Conservation (phyloP, 2,329 filamentous ascomycete genomes). For the Plenodomus lindquistii region DNA sequence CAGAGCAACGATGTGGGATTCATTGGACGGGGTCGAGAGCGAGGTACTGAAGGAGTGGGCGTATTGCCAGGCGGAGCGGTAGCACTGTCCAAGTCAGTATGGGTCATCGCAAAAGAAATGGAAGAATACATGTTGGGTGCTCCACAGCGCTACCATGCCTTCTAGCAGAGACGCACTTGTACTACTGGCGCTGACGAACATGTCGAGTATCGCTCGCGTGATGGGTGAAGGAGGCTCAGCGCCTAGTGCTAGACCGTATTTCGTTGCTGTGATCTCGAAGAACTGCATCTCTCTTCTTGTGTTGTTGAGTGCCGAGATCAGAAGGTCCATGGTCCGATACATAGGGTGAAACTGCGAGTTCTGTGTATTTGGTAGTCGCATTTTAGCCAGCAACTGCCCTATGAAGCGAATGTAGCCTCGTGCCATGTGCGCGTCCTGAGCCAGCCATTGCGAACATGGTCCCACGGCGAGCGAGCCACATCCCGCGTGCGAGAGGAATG, state of each 20-base stretch:
- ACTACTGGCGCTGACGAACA: slow-evolving; percentile 62
- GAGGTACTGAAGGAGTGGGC: slow-evolving; percentile 49
- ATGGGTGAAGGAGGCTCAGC: slow-evolving; percentile 51
- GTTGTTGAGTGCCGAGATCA: slow-evolving; percentile 67
- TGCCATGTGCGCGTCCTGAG: slow-evolving; percentile 72
- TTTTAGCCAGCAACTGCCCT: slow-evolving; percentile 65
- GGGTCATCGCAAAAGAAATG: too few relatives aligned
- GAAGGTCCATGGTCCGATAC: slow-evolving; percentile 63
- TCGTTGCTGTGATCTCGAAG: slow-evolving; percentile 65
- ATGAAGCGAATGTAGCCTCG: slow-evolving; percentile 71
- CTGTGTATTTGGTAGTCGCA: slow-evolving; percentile 57
- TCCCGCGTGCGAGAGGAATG: slow-evolving; percentile 69
- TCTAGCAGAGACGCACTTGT: slow-evolving; percentile 62
- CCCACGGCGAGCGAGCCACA: slow-evolving; percentile 62
- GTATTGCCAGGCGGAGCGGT: slow-evolving; percentile 54
- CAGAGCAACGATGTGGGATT: slow-evolving; percentile 53
- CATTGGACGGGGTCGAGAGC: slow-evolving; percentile 43
- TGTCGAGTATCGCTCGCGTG: slow-evolving; percentile 60
- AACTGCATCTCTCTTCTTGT: slow-evolving; percentile 69
- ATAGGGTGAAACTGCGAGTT: slow-evolving; percentile 53
- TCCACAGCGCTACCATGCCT: slow-evolving; percentile 74
- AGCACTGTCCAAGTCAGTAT: slow-evolving; percentile 42
- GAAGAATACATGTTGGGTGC: slow-evolving; percentile 64
- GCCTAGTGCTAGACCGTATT: slow-evolving; percentile 61
- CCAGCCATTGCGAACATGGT: slow-evolving; percentile 67